Evolutionary conservation across 768 basidiomycete species (phyloP), one percentile per base, ranked within the genome.

Genomic region (Lactifluus echinatus): DNA sequence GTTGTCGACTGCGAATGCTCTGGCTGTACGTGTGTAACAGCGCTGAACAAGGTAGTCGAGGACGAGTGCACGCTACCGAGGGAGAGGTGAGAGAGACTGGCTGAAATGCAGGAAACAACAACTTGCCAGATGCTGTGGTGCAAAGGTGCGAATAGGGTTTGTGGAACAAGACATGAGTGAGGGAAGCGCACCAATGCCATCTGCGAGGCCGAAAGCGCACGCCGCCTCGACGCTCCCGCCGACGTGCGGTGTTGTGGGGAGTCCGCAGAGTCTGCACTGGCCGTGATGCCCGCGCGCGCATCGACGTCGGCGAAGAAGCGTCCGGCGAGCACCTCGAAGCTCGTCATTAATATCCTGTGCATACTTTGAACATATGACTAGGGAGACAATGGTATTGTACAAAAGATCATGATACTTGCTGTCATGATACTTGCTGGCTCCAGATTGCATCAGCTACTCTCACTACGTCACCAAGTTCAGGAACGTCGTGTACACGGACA

Each of bases 101-200:
- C 17, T 31, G 33, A 17, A 7, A 23, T 15, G 19, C 3, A 23
- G 21, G 19, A 24, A n/a, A 44, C 7, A 47, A 33, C 33, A 14
- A 56, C 63, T 48, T 55, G 50, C 61, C 50, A 63, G 45, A 29
- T 56, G 56, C n/a, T 23, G 50, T 14, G 55, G 55, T 19, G 29
- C 14, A 19, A 28, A 55, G 8, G 42, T 12, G 21, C 14, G 14
- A 44, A 31, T 49, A 23, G 24, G 14, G 15, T 26, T 47, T 51
- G 44, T 36, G 7, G 36, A 29, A 28, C 47, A 49, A 23, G 60
- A 53, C 57, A 59, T 53, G 42, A 34, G 11, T 23, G 48, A 31
- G n/a, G n/a, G n/a, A n/a, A n/a, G n/a, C n/a, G n/a, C n/a, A 93
- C 92, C 91, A 55, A 99, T 97, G 8, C 93, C 96, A 71, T 99